Percentiles rank a stretch among this genome's conserved stretches.
Conservation (phyloP, 2,329 filamentous ascomycete genomes). For the Calonectria pauciramosa region DNA sequence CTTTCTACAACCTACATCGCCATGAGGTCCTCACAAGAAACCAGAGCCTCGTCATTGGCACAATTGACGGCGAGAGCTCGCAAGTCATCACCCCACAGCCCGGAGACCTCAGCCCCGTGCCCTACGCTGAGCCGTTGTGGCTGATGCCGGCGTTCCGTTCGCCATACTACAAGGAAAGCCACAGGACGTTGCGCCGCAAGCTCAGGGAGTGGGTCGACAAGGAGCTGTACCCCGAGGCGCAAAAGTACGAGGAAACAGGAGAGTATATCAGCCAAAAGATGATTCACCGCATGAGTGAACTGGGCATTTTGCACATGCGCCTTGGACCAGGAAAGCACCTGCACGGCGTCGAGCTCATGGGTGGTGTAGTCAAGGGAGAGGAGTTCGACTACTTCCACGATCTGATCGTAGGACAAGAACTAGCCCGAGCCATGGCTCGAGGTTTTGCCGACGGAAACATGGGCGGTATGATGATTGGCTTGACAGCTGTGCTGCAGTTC, state of each 20-base stretch:
- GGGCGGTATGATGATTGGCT: constrained; percentile 86
- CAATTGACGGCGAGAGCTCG: constrained; percentile 79
- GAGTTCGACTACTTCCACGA: constrained; percentile 93
- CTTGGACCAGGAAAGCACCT: constrained; percentile 87
- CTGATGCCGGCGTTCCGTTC: constrained; percentile 81
- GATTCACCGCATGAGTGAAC: constrained; percentile 81
- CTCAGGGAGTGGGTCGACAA: constrained; percentile 80
- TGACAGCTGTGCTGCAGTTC: constrained; percentile 86
- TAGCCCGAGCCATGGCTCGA: constrained; percentile 76
- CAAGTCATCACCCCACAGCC: constrained; percentile 77
- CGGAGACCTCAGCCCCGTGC: constrained; percentile 81
- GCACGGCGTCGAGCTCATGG: constrained; percentile 77
- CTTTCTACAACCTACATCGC: constrained; percentile 92
- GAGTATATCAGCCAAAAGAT: constrained; percentile 78
- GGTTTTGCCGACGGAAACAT: constrained; percentile 91
- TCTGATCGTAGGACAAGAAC: constrained; percentile 80
- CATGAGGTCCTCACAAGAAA: constrained; percentile 90
- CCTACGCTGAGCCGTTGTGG: constrained; percentile 90
- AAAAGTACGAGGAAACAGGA: constrained; percentile 81
- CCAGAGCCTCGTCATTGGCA: constrained; percentile 80
- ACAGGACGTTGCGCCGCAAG: constrained; percentile 76
- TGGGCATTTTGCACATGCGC: constrained; percentile 83
- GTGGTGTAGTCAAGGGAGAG: constrained; percentile 79
- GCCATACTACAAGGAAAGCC: constrained; percentile 85
- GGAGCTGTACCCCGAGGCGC: constrained; percentile 81